These are phyloP conservation scores for Musa acuminata DNA, from an alignment of 176 grass and related monocot genomes.

Conservation along the genomic window DNA sequence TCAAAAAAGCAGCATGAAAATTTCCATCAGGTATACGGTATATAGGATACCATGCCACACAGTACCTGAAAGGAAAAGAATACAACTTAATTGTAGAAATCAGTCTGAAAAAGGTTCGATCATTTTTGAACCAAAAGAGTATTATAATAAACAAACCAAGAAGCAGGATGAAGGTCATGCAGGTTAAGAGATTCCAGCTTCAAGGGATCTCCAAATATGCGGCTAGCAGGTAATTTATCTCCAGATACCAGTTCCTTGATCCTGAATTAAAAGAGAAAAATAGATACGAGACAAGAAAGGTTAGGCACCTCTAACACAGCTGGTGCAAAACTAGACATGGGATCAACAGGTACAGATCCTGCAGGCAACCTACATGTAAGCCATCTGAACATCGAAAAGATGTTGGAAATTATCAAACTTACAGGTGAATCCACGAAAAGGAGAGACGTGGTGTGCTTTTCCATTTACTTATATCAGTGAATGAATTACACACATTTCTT, in stretches of 20 bases:
- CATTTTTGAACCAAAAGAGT: not conserved
- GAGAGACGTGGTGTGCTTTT: too few species aligned
- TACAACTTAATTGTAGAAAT: not conserved
- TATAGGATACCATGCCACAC: slow-evolving; percentile 93
- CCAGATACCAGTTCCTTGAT: slow-evolving; percentile 52
- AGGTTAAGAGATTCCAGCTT: slow-evolving; percentile 43
- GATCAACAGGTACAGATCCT: too few species aligned
- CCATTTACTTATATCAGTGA: too few species aligned
- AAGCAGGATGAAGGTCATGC: slow-evolving; percentile 57
- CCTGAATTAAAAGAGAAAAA: slow-evolving; percentile 34
- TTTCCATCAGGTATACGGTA: slow-evolving; percentile 68
- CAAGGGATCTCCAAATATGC: slow-evolving; percentile 42
- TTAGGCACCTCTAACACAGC: not conserved
- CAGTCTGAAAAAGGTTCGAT: not conserved
- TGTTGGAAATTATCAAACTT: too few species aligned
- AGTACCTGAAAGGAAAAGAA: slow-evolving; percentile 60
- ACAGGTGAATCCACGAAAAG: too few species aligned
- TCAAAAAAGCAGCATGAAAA: slow-evolving; percentile 74
- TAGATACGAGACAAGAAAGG: slow-evolving; percentile 16
- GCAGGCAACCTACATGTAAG: too few species aligned
- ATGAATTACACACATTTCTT: too few species aligned
- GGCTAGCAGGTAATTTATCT: slow-evolving; percentile 30
- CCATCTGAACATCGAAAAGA: too few species aligned
- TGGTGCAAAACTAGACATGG: too few species aligned
- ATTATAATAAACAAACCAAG: slow-evolving; percentile 42